Evolutionary conservation across 208 protist species (phyloP), one percentile per base, ranked within the genome.

Genomic region (Phytomonas francai): DNA sequence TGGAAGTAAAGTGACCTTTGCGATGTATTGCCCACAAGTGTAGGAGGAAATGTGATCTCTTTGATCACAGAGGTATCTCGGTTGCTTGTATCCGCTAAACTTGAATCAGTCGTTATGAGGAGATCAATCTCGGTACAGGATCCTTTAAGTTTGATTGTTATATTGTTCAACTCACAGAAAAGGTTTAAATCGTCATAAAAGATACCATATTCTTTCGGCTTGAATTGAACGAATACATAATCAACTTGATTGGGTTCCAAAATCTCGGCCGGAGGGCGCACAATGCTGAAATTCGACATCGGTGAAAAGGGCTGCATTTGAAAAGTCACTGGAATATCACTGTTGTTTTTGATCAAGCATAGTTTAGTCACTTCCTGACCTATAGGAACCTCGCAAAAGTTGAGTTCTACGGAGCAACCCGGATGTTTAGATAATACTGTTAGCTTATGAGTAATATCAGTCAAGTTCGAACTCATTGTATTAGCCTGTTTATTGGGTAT

Each of bases 331-430:
- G 67, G 32, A 2, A 65, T 57, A 19, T 61, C 63, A 11, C 77
- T 81, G 66, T 58, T 76, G 54, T 88, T 88, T 12, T 59, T 31
- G 6, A 93, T 66, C 30, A 81, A 51, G 71, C 77, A 89, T 49
- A 66, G 61, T 32, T 63, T 78, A 57, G 80, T 73, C 34, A 39
- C 68, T 29, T 61, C 31, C 28, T 83, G 77, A 59, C 85, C 84
- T 32, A 90, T 77, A 2, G 84, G 78, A 27, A 89, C 75, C 42
- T 88, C 84, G 8, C 83, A 79, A 78, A 88, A 93, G 30, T 86
- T 73, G 8, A 93, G 59, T 31, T 62, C 31, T 8, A 42, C 16
- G 25, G 12, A 32, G 27, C 59, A 62, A 32, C 59, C 45, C 45
- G 25, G 11, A 25, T 9, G 45, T 54, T 54, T 54, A 0, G 16